Evolutionary conservation across 805 yeast species (phyloP), one percentile per base, ranked within the genome.

Genomic region (Zygotorulaspora florentina): DNA sequence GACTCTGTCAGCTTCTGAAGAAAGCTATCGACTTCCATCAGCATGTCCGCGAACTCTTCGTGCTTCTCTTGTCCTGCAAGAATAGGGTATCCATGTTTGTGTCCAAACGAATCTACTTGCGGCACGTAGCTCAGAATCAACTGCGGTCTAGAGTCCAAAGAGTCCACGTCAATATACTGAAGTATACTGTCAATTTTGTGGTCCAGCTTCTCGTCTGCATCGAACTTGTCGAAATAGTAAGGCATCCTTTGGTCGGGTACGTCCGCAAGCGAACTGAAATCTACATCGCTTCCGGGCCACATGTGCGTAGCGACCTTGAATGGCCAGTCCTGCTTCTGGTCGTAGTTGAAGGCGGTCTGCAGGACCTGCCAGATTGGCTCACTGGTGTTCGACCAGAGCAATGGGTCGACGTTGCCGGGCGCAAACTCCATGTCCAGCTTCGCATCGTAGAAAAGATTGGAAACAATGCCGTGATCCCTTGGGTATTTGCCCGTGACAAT

Each of bases 241-340:
- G 85, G 81, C 17, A 73, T 75, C 4, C 64, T 62, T 45, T 77
- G 71, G 45, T 59, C 46, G 29, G 67, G 58, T 76, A 79, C 47
- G 13, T 28, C 17, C 3, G 38, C 30, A 12, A 30, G 23, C 10
- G 23, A 20, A 11, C 51, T 50, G 42, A 42, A 52, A 20, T 75
- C 74, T 7, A 81, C 95, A 55, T 88, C 96, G 47, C 89, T 80
- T 1, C 96, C 96, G 0, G 96, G 96, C 95, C 95, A 90, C 96
- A 88, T 89, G 64, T 89, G 95, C n/a, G 87, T 83, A 18, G 59
- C 57, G 1, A 47, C 54, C 25, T 48, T 52, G 35, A 53, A 53
- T 13, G 53, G 42, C 17, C 41, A 34, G 10, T 28, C 41, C 39
- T 9, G 29, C 11, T 11, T 37, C 3, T 45, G 13, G 35, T 36